These are phyloP conservation scores for Cercis canadensis DNA, from an alignment of 306 rosid genomes.

Conservation along the genomic window DNA sequence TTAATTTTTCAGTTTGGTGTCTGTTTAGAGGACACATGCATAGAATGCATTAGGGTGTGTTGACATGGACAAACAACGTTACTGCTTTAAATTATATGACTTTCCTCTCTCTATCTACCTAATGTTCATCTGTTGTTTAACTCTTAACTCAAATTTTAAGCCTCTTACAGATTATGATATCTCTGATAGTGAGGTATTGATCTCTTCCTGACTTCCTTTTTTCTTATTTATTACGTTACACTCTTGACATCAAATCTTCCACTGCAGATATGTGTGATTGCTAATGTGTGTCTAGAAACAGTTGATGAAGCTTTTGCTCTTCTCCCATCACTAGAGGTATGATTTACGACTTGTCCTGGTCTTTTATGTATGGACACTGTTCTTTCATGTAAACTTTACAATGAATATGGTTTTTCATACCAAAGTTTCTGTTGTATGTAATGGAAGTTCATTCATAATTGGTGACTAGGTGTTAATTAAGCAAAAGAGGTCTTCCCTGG, in stretches of 20 bases:
- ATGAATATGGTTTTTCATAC: too few relatives aligned
- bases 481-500: too few relatives aligned
- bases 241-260: constrained; percentile 34
- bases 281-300: constrained; percentile 77
- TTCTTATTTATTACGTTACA: constrained; percentile 29
- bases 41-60: background rate
- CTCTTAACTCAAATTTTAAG: constrained; percentile 74
- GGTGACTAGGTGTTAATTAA: too few relatives aligned
- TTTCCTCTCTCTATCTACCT: constrained; percentile 6
- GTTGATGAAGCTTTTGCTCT: constrained; percentile 82
- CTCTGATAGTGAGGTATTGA: constrained; percentile 76
- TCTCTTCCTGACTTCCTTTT: constrained; percentile 35
- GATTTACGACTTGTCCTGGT: too few relatives aligned
- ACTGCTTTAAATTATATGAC: constrained; percentile 9
- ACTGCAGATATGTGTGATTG: constrained; percentile 81
- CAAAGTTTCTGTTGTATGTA: too few relatives aligned
- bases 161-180: constrained; percentile 61
- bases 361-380: constrained; percentile 4
- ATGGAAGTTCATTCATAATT: too few relatives aligned
- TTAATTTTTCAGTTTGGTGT: too few relatives aligned
- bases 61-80: constrained; percentile 14
- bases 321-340: constrained; percentile 84
- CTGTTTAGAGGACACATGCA: too few relatives aligned
- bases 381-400: constrained; percentile 9
- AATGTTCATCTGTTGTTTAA: constrained; percentile 35